Evolutionary conservation across 768 basidiomycete genomes (phyloP), one percentile per base, ranked within the genome.

Genomic region (Phlebiopsis flavidoalba): DNA sequence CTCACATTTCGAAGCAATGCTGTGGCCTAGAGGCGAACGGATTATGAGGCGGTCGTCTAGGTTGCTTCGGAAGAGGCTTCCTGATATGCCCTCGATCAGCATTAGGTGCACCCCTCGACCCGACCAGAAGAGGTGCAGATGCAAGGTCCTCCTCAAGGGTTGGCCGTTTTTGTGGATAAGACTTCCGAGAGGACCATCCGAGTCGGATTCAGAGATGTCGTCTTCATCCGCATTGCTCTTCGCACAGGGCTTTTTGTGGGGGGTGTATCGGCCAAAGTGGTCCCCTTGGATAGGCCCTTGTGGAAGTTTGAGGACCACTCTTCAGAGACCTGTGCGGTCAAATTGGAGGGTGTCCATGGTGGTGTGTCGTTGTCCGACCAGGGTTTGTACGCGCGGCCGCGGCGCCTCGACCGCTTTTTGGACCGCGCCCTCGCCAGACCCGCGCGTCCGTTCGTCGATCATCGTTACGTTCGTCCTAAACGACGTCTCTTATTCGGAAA

Each of bases 1-100:
- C 85, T 70, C 72, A 95, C 94, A 66, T 88, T 93, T 62, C 89
- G 88, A 59, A 97, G 75, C 19, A 97, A 78, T 15, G 85, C 85
- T 7, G n/a, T n/a, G 89, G 82, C 19, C 87, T 81, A 24, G 83
- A 76, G 40, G 79, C 80, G 65, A 92, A 93, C 0, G 85, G 85
- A 72, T 88, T 91, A 53, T 73, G 77, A 5, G 79, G 77, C 11
- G 78, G 79, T 60, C 73, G 77, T 66, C 76, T 83, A 0, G 85
- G 86, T 63, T 80, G 78, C 59, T 68, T 61, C 17, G 72, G 62
- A 33, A 61, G 60, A 17, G 66, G 65, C 63, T 69, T 76, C 64
- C 55, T 65, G 53, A 55, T 31, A 24, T 53, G 50, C 58, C 64
- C 65, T 46, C 56, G 47, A 21, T 49, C 11, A 11, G 21, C 26